Evolutionary conservation across 1,284 basidiomycete genomes (phyloP).

Genomic region (Cryptococcus sp.): DNA sequence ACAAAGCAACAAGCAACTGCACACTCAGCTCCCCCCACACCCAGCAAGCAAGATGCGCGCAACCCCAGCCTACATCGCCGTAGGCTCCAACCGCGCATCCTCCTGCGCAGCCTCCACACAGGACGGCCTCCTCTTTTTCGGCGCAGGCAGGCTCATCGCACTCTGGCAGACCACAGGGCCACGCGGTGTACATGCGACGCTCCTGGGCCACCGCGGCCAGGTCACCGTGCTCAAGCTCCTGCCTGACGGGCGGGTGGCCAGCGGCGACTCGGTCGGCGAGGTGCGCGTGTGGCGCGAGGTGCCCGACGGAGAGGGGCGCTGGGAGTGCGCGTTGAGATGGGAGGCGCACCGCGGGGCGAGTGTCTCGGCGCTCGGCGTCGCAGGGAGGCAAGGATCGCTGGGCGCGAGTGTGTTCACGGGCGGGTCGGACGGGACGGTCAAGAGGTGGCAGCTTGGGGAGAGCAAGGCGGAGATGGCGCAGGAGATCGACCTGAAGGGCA

Average conservation of each 20-base stretch:
- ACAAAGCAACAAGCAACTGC: too few relatives aligned
- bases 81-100: slow-evolving; percentile 71
- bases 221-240: slow-evolving; percentile 73
- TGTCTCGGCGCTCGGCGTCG: slow-evolving; percentile 62
- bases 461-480: slow-evolving; percentile 50
- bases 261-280: slow-evolving; percentile 69
- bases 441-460: slow-evolving; percentile 60
- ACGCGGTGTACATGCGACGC: slow-evolving; percentile 63
- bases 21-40: background rate
- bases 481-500: slow-evolving; percentile 62
- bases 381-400: slow-evolving; percentile 19
- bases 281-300: slow-evolving; percentile 46
- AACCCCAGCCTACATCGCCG: slow-evolving; percentile 64
- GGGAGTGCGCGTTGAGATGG: slow-evolving; percentile 21
- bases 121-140: slow-evolving; percentile 67
- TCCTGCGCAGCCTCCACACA: slow-evolving; percentile 60
- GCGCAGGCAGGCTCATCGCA: slow-evolving; percentile 68
- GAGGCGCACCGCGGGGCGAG: slow-evolving; percentile 63
- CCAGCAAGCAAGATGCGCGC: slow-evolving; percentile 16
- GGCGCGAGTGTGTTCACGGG: slow-evolving; percentile 62
- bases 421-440: slow-evolving; percentile 71
- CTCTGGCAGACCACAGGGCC: slow-evolving; percentile 65
- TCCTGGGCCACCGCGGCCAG: slow-evolving; percentile 69
- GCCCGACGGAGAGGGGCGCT: slow-evolving; percentile 14
- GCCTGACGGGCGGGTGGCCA: slow-evolving; percentile 53